These are phyloP conservation scores for Wallemia mellicola DNA, from an alignment of 1,284 basidiomycete species.

Conservation along the genomic window DNA sequence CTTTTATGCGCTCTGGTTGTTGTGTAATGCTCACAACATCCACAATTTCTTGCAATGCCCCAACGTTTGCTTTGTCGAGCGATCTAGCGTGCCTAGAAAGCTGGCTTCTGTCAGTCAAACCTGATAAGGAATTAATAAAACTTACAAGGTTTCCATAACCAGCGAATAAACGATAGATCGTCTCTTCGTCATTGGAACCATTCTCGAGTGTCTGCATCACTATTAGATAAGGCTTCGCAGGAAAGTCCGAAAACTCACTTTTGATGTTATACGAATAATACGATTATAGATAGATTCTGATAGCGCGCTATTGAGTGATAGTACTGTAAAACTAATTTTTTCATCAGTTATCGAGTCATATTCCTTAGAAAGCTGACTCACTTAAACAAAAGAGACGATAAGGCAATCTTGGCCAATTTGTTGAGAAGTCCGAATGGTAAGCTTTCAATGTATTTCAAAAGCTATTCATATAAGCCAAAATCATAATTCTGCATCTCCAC, in stretches of 20 bases:
- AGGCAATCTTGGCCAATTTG: conserved; percentile 37
- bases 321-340: background rate
- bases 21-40: background rate
- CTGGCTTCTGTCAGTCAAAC: background rate
- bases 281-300: background rate
- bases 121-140: background rate
- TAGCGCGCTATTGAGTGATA: background rate
- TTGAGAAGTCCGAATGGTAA: conserved; percentile 26
- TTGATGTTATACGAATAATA: background rate
- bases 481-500: conserved; percentile 8
- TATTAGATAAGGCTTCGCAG: background rate
- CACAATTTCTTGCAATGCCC: background rate
- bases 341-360: background rate
- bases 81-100: background rate
- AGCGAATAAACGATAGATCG: background rate
- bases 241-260: background rate
- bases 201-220: background rate
- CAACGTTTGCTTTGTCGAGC: background rate
- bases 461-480: no score
- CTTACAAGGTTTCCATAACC: background rate
- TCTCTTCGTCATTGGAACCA: background rate
- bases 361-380: conserved; percentile 12
- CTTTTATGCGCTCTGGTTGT: background rate
- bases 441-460: conserved; percentile 24
- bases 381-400: conserved; percentile 56